Percentiles rank a stretch among this genome's conserved stretches.
Conservation (phyloP, 306 rosid genomes). For the Citrullus mucosospermus region DNA sequence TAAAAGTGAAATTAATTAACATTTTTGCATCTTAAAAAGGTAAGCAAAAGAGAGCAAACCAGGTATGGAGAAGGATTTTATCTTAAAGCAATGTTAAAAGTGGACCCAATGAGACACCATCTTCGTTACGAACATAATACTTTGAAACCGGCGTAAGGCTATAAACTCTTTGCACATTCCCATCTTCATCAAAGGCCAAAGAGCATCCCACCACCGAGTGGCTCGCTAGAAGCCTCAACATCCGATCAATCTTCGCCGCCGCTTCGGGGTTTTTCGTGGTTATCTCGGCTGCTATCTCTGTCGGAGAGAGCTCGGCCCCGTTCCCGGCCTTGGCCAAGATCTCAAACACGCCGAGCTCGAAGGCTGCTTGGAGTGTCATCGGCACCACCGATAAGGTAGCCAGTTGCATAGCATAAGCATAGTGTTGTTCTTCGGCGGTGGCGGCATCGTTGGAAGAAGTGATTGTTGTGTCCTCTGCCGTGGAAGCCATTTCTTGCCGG, state of each 20-base stretch:
- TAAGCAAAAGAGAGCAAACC: constrained; percentile 10
- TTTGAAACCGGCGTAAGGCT: background rate
- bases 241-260: background rate
- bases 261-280: background rate
- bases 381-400: background rate
- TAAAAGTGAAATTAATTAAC: too few relatives aligned
- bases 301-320: background rate
- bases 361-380: background rate
- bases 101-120: constrained; percentile 28
- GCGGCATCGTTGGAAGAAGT: background rate
- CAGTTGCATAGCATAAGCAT: background rate
- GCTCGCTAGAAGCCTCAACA: background rate
- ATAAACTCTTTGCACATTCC: background rate
- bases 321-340: background rate
- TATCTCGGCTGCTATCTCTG: background rate
- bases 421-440: background rate
- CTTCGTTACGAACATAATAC: constrained; percentile 17
- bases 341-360: background rate
- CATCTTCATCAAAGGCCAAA: background rate
- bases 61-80: constrained; percentile 19
- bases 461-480: too few relatives aligned
- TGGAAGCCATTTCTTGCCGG: too few relatives aligned
- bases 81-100: constrained; percentile 10
- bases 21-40: too few relatives aligned
- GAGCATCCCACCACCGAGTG: background rate